These are phyloP conservation scores for Hymenochaete sp. DNA, from an alignment of 1,284 basidiomycete genomes.

Conservation along the genomic window DNA sequence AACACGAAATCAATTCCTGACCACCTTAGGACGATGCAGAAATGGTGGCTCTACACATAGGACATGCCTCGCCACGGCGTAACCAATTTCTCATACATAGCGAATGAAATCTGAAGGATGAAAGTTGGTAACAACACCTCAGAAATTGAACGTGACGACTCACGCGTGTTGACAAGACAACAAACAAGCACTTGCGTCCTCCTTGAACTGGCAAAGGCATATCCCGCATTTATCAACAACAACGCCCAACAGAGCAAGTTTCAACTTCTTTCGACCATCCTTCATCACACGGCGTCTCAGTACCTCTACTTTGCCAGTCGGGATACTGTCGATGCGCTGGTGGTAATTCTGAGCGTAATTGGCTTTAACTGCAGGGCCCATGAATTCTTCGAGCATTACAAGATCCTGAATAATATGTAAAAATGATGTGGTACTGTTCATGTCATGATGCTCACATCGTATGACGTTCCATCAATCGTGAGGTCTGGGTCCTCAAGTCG, in stretches of 20 bases:
- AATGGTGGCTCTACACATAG: constrained; percentile 17
- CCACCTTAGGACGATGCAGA: too few species aligned
- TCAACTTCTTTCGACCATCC: constrained; percentile 71
- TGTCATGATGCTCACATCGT: constrained; percentile 5
- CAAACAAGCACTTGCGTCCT: constrained; percentile 47
- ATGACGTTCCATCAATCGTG: constrained; percentile 8
- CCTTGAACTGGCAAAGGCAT: constrained; percentile 70
- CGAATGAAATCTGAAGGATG: constrained; percentile 17
- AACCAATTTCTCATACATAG: constrained; percentile 15
- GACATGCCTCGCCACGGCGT: constrained; percentile 13
- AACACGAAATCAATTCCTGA: too few species aligned
- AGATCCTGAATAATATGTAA: constrained; percentile 9
- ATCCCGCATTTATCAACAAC: constrained; percentile 73
- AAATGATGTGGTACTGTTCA: too few species aligned
- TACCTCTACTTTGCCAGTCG: constrained; percentile 51
- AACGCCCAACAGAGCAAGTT: constrained; percentile 63
- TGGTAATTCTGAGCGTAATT: neutral
- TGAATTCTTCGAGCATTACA: constrained; percentile 10
- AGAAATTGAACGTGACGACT: constrained; percentile 23
- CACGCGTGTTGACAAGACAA: constrained; percentile 65
- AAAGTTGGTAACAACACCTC: neutral
- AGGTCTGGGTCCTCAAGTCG: constrained; percentile 11
- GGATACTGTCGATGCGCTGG: constrained; percentile 1
- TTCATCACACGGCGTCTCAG: constrained; percentile 55
- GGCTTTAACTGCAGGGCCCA: constrained; percentile 9